Evolutionary conservation across 2,329 filamentous ascomycete genomes (phyloP), one percentile per base, ranked within the genome.

Genomic region (Ceratocystis destructans): DNA sequence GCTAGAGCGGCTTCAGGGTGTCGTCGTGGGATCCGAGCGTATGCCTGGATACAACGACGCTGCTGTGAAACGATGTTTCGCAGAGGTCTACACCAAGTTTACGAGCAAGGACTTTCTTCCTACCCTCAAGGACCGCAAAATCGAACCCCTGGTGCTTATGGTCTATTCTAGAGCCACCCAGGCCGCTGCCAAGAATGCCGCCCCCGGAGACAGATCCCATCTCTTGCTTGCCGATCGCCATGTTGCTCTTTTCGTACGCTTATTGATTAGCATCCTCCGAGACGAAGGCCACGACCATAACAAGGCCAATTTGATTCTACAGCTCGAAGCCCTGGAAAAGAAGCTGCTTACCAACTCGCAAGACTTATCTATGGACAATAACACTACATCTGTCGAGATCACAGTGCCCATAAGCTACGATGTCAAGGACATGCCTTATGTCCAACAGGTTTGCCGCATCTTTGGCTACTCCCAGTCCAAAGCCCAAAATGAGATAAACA

Each of bases 111-210:
- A 84, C 59, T 96, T 96, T 73, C 87, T 90, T 70, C 95, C 91
- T 77, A 87, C 86, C 68, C 90, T 96, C 79, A 96, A 96, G 77
- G 93, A 96, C 75, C 84, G 93, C 69, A 87, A 93, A 72, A 87
- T 96, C 25, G 94, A 99, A 76, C 92, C 96, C 69, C 78, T 97
- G 64, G 85, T 99, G 64, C 81, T 99, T 71, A 96, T 97, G 70
- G 97, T 99, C 79, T 97, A 95, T 77, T 95, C 92, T 1, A 88
- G 90, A 69, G 92, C 94, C 5, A 96, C 90, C 59, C 95, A 96
- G 74, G 92, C 77, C 41, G 77, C 96, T 69, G 82, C 96, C 72
- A 86, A 88, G 75, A 89, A 71, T 71, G 90, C 74, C 83, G 87
- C 83, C 0, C 81, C 85, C 0, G 88, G 88, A 61, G 93, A 97